Conservation (phyloP, 169 alveolate species). For the Plasmodium sp. region DNA sequence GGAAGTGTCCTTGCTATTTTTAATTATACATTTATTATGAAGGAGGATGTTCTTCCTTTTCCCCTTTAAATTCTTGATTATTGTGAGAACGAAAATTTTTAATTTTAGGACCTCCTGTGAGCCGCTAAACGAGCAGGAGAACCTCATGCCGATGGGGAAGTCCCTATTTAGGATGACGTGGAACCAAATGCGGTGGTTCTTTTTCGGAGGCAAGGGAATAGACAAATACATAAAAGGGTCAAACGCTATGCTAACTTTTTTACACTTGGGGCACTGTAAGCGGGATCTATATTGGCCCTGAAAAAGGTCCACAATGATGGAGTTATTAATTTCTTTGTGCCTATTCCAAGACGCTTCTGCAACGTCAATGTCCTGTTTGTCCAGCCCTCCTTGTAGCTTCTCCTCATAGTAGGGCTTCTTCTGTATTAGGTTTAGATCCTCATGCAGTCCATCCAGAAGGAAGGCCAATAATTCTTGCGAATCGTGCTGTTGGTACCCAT, state of each 20-base stretch:
- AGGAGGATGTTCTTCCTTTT: slow-evolving; percentile 24
- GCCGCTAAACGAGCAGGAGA: slow-evolving; percentile 48
- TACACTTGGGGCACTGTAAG: slow-evolving; percentile 89
- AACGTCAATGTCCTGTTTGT: slow-evolving; percentile 42
- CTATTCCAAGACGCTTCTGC: slow-evolving; percentile 75
- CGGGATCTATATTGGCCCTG: slow-evolving; percentile 91
- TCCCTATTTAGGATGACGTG: slow-evolving; percentile 51
- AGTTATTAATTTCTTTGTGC: slow-evolving; percentile 88
- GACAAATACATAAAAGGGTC: slow-evolving; percentile 93
- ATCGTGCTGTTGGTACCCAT: slow-evolving; percentile 93
- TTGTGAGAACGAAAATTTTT: slow-evolving; percentile 4
- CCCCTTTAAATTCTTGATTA: slow-evolving; percentile 33
- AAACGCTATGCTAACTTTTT: slow-evolving; percentile 87
- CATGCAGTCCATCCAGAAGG: slow-evolving; percentile 92
- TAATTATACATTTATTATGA: slow-evolving; percentile 35
- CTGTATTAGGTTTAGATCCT: slow-evolving; percentile 91
- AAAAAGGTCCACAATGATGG: slow-evolving; percentile 91
- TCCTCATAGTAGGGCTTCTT: slow-evolving; percentile 90
- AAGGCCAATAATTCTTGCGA: slow-evolving; percentile 92
- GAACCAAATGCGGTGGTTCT: slow-evolving; percentile 59
- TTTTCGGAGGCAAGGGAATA: slow-evolving; percentile 87
- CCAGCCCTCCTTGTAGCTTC: slow-evolving; percentile 67
- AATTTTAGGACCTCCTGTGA: slow-evolving; percentile 63
- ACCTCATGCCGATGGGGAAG: slow-evolving; percentile 21
- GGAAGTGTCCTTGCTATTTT: slow-evolving; percentile 13